Base-by-base conservation (phyloP, 352 stramenopile species). In the Saprolegnia parasitica region DNA sequence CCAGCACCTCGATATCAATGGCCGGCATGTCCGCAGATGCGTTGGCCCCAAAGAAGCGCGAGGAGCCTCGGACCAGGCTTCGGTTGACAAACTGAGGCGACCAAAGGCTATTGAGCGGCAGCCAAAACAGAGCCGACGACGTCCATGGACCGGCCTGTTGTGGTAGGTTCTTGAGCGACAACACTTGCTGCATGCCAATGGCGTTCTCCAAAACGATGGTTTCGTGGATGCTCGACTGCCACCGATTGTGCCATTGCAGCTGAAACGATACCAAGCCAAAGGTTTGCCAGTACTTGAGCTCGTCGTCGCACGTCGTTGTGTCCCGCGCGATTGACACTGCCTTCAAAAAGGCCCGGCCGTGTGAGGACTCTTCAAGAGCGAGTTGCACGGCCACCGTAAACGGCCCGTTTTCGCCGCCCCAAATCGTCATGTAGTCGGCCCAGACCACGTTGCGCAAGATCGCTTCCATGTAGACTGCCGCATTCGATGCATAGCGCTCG, bases 401-500 rank as follows among this genome's bases (percentile, higher is more conserved):
- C 3, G 4, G 4, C 3, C 13, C 26, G 15, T 49, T 29, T 2
- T 46, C 29, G 32, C 56, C 56, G 56, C 56, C 56, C 13, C 16
- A 49, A 1, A 11, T 23, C 5, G 13, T 5, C 32, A 63, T 63
- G 9, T 49, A 70, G 37, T 70, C 63, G 16, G 9, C 21, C 29
- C 15, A 47, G 5, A 29, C 54, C 11, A 55, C 37, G 46, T 70
- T 70, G 20, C 63, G 42, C 49, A 70, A 49, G 29, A 70, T 10
- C 10, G 47, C 29, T 54, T 70, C 63, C 63, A 70, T 50, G 42
- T 63, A 70, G 18, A 70, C 42, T 20, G 42, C 63, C n/a, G 50
- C 63, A 39, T 61, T 70, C 29, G 13, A 13, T 0, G 23, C 11
- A n/a, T 49, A 52, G 32, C 11, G 15, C 5, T 5, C 18, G 2